Evolutionary conservation across 2,329 filamentous ascomycete species (phyloP).

Genomic region (Diplodia seriata): DNA sequence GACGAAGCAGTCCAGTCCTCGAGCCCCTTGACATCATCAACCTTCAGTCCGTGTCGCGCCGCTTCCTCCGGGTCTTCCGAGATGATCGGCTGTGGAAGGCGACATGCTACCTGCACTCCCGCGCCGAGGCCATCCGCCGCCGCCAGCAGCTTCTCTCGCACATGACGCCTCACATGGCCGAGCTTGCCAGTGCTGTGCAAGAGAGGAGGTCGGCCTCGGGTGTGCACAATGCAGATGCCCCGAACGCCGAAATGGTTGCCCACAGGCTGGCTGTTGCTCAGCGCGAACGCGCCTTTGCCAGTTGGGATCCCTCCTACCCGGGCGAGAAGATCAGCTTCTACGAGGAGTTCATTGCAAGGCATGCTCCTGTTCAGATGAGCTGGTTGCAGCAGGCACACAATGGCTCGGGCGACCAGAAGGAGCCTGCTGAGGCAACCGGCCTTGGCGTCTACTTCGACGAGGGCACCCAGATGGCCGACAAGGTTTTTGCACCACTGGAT

Average conservation of each 20-base stretch:
- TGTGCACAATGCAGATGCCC: constrained; percentile 40
- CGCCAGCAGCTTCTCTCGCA: constrained; percentile 51
- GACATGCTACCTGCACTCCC: constrained; percentile 74
- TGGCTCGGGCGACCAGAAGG: constrained; percentile 48
- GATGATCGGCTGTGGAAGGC: constrained; percentile 80
- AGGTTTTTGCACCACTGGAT: constrained; percentile 79
- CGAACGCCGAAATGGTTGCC: constrained; percentile 43
- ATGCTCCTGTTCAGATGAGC: constrained; percentile 74
- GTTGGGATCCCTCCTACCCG: constrained; percentile 83
- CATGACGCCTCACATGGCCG: constrained; percentile 53
- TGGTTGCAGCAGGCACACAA: constrained; percentile 73
- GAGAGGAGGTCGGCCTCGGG: constrained; percentile 36
- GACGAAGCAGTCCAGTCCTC: constrained; percentile 58
- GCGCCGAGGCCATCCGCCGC: constrained; percentile 68
- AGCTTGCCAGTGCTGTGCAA: constrained; percentile 52
- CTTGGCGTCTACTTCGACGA: constrained; percentile 68
- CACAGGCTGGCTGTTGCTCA: constrained; percentile 47
- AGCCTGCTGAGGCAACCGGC: constrained; percentile 72
- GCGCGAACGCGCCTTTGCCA: constrained; percentile 62
- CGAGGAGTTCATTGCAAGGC: constrained; percentile 83
- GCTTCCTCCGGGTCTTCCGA: constrained; percentile 70
- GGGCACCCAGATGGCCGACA: constrained; percentile 58
- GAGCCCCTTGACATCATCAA: constrained; percentile 68
- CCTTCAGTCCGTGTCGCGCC: constrained; percentile 73
- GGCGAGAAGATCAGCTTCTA: constrained; percentile 82